phyloP scores from a whole-genome alignment of 495 filamentous ascomycete species.

The Talaromyces ruber region DNA sequence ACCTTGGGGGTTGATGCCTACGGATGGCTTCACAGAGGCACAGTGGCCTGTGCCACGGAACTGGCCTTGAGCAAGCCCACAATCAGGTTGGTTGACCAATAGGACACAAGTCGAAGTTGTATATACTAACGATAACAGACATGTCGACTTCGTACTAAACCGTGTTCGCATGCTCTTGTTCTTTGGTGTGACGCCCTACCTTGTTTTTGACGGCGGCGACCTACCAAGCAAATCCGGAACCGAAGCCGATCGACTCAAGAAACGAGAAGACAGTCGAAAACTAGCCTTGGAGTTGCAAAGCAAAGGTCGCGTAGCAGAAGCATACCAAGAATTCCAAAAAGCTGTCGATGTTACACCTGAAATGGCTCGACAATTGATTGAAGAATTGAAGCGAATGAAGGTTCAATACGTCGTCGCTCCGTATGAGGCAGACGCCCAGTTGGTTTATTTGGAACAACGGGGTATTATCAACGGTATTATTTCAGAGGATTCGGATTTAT shows the following conservation, averaged over 20 bases:
- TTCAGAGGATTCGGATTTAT: conserved; percentile 92
- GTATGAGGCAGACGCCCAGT: conserved; percentile 94
- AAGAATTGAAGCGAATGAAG: conserved; percentile 71
- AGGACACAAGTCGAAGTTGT: not conserved
- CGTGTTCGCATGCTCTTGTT: conserved; percentile 88
- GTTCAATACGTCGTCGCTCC: conserved; percentile 91
- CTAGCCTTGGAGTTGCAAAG: conserved; percentile 70
- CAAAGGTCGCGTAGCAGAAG: conserved; percentile 70
- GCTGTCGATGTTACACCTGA: conserved; percentile 92
- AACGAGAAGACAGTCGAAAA: conserved; percentile 65
- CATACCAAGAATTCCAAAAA: conserved; percentile 84
- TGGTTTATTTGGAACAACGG: conserved; percentile 84
- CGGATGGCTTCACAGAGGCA: conserved; percentile 95
- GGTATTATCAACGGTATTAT: conserved; percentile 80
- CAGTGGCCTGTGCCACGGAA: conserved; percentile 84
- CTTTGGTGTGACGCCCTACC: conserved; percentile 84
- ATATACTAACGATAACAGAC: conserved; percentile 39
- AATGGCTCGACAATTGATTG: conserved; percentile 89
- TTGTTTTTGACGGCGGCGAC: conserved; percentile 95
- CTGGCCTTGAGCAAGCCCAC: conserved; percentile 83
- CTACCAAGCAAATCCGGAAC: conserved; percentile 94
- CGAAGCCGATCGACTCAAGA: conserved; percentile 59
- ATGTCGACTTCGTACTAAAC: conserved; percentile 85
- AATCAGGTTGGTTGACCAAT: conserved; percentile 52
- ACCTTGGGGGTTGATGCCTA: conserved; percentile 93